A percentile compares a stretch with the other conserved stretches of the same genome.
These are phyloP conservation scores for Secale cereale DNA, from an alignment of 176 grass and related monocot species.

Conservation along the genomic window DNA sequence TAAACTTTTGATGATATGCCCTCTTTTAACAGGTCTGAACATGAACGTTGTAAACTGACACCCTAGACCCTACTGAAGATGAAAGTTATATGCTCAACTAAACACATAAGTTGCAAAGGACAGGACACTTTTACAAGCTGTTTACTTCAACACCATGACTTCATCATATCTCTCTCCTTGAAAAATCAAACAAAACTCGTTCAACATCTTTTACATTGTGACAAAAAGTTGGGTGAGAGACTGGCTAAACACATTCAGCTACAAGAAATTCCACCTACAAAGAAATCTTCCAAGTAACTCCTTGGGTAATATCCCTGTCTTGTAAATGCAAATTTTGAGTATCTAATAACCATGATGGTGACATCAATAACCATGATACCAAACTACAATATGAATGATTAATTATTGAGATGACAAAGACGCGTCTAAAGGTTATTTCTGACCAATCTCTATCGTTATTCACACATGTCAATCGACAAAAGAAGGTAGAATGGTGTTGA, in stretches of 20 bases:
- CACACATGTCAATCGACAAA: not conserved
- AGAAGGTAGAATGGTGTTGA: not conserved
- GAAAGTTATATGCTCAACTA: not conserved
- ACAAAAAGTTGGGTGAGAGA: not conserved
- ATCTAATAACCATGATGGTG: not conserved
- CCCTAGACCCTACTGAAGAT: conserved; percentile 3
- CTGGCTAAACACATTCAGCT: not conserved
- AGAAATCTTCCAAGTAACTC: not conserved
- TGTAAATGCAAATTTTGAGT: not conserved
- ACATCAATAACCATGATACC: not conserved
- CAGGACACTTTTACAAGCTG: not conserved
- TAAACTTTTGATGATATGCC: not conserved
- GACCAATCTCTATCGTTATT: not conserved
- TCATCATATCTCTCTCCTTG: not conserved
- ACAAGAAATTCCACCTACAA: not conserved
- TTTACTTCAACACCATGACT: not conserved
- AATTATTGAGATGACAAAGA: not conserved
- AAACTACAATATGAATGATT: not conserved
- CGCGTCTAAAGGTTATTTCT: not conserved
- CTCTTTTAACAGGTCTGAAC: not conserved
- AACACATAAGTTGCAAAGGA: not conserved
- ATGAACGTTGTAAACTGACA: not conserved
- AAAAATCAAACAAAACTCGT: not conserved
- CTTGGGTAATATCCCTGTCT: not conserved
- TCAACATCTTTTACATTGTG: not conserved